Conservation (phyloP, 192 early-diverging fungal species). For the Helicostylum pulchrum region DNA sequence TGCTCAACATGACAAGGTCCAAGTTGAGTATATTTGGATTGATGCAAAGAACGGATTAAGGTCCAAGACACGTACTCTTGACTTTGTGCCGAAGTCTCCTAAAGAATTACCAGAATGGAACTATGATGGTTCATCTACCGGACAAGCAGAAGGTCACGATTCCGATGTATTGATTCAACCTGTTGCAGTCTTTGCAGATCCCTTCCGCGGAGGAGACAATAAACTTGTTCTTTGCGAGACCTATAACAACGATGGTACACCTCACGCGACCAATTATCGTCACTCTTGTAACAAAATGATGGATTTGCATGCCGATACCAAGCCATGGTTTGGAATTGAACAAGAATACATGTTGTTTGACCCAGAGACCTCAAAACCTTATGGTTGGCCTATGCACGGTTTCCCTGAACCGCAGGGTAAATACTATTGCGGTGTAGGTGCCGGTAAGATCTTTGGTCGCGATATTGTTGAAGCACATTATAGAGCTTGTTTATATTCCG, state of each 20-base stretch:
- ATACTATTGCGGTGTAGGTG: constrained; percentile 57
- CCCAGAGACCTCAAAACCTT: constrained; percentile 38
- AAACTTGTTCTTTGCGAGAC: constrained; percentile 52
- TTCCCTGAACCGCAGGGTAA: constrained; percentile 50
- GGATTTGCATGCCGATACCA: constrained; percentile 33
- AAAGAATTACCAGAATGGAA: constrained; percentile 53
- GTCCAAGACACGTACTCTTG: constrained; percentile 46
- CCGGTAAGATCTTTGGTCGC: constrained; percentile 49
- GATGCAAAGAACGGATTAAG: constrained; percentile 46
- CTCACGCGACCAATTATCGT: constrained; percentile 51
- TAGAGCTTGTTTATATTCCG: constrained; percentile 53
- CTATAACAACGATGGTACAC: constrained; percentile 55
- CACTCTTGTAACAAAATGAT: constrained; percentile 37
- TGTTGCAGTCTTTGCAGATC: constrained; percentile 47
- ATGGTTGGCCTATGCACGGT: constrained; percentile 56
- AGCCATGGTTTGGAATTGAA: constrained; percentile 58
- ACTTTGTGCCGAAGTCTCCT: constrained; percentile 23
- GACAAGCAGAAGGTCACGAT: constrained; percentile 50
- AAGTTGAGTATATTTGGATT: constrained; percentile 57
- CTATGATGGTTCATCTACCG: constrained; percentile 55
- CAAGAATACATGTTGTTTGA: constrained; percentile 57
- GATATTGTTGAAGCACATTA: constrained; percentile 59
- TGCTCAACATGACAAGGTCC: constrained; percentile 46
- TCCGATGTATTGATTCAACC: constrained; percentile 53
- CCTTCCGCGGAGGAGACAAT: constrained; percentile 53